Conservation (phyloP, 306 rosid genomes). For the Quercus rubra region DNA sequence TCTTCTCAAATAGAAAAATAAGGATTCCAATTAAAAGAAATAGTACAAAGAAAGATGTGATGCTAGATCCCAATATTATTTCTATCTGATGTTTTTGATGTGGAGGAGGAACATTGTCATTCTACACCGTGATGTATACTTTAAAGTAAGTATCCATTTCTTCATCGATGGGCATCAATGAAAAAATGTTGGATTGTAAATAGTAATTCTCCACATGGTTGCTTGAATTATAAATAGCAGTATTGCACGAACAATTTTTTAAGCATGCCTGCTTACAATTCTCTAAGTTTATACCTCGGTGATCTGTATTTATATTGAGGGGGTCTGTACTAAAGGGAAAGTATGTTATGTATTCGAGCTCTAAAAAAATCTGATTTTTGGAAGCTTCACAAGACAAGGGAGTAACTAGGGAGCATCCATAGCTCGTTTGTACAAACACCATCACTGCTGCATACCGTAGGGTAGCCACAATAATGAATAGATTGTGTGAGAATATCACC, state of each 20-base stretch:
- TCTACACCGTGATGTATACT: neutral
- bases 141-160: too few species aligned
- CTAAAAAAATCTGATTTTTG: neutral
- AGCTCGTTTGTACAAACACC: neutral
- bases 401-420: neutral
- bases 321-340: too few species aligned
- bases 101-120: too few species aligned
- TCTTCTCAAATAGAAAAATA: too few species aligned
- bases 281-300: too few species aligned
- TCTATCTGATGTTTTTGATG: too few species aligned
- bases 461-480: neutral
- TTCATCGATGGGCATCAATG: neutral
- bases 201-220: neutral
- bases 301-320: too few species aligned
- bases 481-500: neutral
- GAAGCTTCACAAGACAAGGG: slow-evolving; percentile 4
- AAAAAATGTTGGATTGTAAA: neutral
- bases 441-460: neutral
- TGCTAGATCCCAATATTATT: too few species aligned
- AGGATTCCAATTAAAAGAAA: too few species aligned
- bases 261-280: too few species aligned
- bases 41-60: too few species aligned
- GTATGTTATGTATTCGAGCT: neutral
- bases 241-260: too few species aligned
- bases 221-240: neutral